Conservation (phyloP, 148 eudicot genomes). For the Cornus florida region DNA sequence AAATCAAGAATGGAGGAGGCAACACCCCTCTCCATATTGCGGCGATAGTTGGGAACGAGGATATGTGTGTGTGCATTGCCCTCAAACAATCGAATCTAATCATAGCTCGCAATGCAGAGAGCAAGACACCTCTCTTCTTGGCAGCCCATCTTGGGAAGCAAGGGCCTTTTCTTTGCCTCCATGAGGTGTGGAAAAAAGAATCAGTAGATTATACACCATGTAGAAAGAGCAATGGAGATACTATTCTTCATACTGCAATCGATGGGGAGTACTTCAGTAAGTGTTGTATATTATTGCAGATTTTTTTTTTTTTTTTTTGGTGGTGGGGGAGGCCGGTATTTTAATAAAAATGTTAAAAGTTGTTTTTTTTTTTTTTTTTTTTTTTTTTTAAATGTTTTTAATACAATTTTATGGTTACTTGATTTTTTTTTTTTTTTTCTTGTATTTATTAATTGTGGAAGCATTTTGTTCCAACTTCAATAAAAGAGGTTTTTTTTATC, state of each 20-base stretch:
- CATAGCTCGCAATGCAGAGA: not conserved
- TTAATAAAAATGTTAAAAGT: no score
- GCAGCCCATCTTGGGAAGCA: constrained; percentile 17
- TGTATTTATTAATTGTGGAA: no score
- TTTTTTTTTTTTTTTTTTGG: no score
- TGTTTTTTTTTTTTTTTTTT: no score
- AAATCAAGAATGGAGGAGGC: not conserved
- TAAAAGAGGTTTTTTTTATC: no score
- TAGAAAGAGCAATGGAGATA: constrained; percentile 15
- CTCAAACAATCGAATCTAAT: not conserved
- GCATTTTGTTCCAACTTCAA: no score
- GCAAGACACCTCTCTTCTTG: constrained; percentile 19
- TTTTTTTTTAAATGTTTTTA: no score
- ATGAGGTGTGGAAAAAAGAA: not conserved
- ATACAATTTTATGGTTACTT: no score
- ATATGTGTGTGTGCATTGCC: not conserved
- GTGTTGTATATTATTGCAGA: not conserved
- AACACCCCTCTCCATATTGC: constrained; percentile 27
- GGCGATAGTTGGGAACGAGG: constrained; percentile 7
- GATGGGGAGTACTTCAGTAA: constrained; percentile 18
- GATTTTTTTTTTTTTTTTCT: no score
- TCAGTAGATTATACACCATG: not conserved
- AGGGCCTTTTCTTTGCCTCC: constrained; percentile 4
- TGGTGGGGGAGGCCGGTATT: no score
- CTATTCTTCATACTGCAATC: constrained; percentile 13